phyloP scores from a whole-genome alignment of 2,329 filamentous ascomycete genomes.

The Sphaerulina musiva region DNA sequence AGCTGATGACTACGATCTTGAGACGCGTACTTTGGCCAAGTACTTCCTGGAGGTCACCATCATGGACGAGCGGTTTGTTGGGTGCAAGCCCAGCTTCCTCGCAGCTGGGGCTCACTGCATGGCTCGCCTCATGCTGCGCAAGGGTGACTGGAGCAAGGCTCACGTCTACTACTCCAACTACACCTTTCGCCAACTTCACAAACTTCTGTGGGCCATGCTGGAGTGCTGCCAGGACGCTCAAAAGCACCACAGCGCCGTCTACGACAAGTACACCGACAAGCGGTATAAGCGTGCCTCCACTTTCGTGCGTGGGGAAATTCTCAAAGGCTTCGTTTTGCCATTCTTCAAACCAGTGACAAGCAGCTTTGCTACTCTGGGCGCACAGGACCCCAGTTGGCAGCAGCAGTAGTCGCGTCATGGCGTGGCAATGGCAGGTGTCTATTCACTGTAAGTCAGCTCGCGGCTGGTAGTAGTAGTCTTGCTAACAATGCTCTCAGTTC shows the following conservation, averaged over 20 bases:
- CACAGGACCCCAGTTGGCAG: constrained; percentile 19
- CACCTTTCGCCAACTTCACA: constrained; percentile 75
- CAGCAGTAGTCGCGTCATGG: constrained; percentile 11
- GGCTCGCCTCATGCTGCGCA: constrained; percentile 77
- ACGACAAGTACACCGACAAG: constrained; percentile 83
- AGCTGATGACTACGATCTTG: constrained; percentile 93
- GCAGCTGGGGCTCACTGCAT: constrained; percentile 90
- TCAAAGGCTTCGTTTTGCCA: constrained; percentile 52
- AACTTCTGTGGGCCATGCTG: constrained; percentile 68
- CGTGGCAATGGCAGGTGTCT: background rate
- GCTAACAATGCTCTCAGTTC: background rate
- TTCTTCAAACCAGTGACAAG: constrained; percentile 6
- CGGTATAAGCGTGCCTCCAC: constrained; percentile 78
- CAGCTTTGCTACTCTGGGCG: constrained; percentile 15
- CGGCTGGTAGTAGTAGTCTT: background rate
- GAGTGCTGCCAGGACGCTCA: constrained; percentile 79
- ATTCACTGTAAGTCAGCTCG: constrained; percentile 5
- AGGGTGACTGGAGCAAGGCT: constrained; percentile 77
- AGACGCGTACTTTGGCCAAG: constrained; percentile 91
- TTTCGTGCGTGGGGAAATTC: constrained; percentile 70
- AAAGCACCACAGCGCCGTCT: constrained; percentile 79
- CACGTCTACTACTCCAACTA: constrained; percentile 94
- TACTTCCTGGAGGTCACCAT: constrained; percentile 96
- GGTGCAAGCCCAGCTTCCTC: constrained; percentile 79
- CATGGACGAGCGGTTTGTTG: constrained; percentile 97